Percentiles rank a stretch among this genome's conserved stretches.
These are phyloP conservation scores for Wickerhamiella azymoides DNA, from an alignment of 805 yeast species.

Conservation along the genomic window DNA sequence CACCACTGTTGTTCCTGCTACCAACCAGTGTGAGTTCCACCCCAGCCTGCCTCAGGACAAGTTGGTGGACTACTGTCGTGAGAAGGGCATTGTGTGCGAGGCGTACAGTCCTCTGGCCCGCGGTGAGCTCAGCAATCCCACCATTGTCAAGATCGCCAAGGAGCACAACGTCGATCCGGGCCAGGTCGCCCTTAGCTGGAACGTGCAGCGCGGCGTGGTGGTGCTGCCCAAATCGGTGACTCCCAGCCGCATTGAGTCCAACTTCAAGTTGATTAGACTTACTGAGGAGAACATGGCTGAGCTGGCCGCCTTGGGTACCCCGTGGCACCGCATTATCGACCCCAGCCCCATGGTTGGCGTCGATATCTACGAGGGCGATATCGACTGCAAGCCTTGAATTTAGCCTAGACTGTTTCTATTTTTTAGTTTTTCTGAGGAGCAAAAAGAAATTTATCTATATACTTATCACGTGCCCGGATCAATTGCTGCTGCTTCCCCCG, in stretches of 20 bases:
- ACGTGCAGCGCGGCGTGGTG: conserved; percentile 45
- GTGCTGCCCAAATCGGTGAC: conserved; percentile 65
- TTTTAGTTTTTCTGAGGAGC: no score
- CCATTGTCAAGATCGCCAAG: conserved; percentile 41
- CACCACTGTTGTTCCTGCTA: conserved; percentile 48
- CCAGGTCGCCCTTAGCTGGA: conserved; percentile 50
- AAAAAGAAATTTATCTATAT: no score
- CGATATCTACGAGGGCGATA: conserved; percentile 10
- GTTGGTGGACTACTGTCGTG: conserved; percentile 37
- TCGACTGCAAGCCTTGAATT: background rate
- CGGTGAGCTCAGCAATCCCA: conserved; percentile 35
- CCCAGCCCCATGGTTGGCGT: conserved; percentile 10
- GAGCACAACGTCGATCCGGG: conserved; percentile 41
- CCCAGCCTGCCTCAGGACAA: conserved; percentile 56
- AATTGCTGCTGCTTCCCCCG: no score
- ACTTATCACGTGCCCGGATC: no score
- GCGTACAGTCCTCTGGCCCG: conserved; percentile 73
- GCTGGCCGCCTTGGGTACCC: conserved; percentile 20
- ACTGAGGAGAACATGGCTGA: conserved; percentile 30
- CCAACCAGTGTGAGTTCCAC: conserved; percentile 62
- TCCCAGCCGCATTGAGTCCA: conserved; percentile 39
- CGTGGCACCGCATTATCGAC: background rate
- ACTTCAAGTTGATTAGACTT: conserved; percentile 30
- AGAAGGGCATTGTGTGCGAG: conserved; percentile 41
- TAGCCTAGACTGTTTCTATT: background rate